Evolutionary conservation across 495 filamentous ascomycete genomes (phyloP).

Genomic region (Neurospora sp.): DNA sequence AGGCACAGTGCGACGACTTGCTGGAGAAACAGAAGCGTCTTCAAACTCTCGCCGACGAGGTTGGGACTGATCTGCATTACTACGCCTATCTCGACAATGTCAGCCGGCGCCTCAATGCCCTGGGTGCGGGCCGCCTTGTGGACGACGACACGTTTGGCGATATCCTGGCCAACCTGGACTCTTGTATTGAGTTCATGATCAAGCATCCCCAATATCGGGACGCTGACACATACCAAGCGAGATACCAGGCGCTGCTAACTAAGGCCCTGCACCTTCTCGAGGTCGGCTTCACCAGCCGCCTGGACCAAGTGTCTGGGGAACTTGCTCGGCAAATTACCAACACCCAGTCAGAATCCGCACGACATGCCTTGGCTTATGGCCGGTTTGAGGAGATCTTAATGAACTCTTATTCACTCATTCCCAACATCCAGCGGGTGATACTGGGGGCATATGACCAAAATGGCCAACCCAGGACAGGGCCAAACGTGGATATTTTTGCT

Average conservation of each 20-base stretch:
- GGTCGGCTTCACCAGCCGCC: slow-evolving; percentile 34
- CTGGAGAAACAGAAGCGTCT: slow-evolving; percentile 69
- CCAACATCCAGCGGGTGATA: slow-evolving; percentile 35
- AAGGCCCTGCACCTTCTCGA: slow-evolving; percentile 46
- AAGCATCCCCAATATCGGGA: slow-evolving; percentile 75
- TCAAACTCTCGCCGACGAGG: slow-evolving; percentile 63
- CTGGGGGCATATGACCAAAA: slow-evolving; percentile 54
- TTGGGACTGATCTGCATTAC: slow-evolving; percentile 78
- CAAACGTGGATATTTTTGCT: slow-evolving; percentile 46
- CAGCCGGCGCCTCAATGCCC: slow-evolving; percentile 81
- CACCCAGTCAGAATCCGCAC: slow-evolving; percentile 39
- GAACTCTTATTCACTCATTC: slow-evolving; percentile 34
- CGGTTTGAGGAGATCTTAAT: slow-evolving; percentile 38
- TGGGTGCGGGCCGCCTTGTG: slow-evolving; percentile 74
- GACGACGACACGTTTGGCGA: slow-evolving; percentile 73
- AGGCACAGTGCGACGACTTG: slow-evolving; percentile 80
- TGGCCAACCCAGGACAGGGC: slow-evolving; percentile 44
- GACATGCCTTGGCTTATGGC: slow-evolving; percentile 42
- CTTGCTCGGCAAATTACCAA: slow-evolving; percentile 34
- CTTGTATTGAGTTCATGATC: slow-evolving; percentile 84
- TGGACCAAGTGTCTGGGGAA: slow-evolving; percentile 36
- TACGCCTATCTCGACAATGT: slow-evolving; percentile 88
- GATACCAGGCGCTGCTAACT: slow-evolving; percentile 71
- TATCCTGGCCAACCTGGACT: slow-evolving; percentile 74
- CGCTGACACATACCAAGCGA: slow-evolving; percentile 76